A percentile compares a stretch with the other conserved stretches of the same genome.
These are phyloP conservation scores for Candida ficus DNA, from an alignment of 805 yeast genomes.

Conservation along the genomic window DNA sequence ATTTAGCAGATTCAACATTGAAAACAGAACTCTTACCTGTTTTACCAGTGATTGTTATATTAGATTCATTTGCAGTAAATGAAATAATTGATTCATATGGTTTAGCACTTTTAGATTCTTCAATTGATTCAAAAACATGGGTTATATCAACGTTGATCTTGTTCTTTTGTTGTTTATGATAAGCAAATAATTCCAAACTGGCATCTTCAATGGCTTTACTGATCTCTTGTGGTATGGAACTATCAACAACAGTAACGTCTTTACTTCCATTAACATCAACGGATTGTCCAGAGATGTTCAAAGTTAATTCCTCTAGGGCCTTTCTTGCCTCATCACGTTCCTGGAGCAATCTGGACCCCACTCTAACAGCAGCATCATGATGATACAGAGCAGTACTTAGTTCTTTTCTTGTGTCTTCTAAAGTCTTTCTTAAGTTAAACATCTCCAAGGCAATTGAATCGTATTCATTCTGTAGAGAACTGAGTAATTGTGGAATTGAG, in stretches of 20 bases:
- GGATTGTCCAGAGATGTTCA: constrained; percentile 30
- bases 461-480: constrained; percentile 83
- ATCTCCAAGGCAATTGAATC: constrained; percentile 81
- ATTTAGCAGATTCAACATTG: constrained; percentile 5
- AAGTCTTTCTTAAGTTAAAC: constrained; percentile 68
- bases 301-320: constrained; percentile 56
- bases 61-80: background rate
- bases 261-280: background rate
- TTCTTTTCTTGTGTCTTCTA: constrained; percentile 62
- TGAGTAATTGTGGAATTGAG: constrained; percentile 74
- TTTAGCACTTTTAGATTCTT: constrained; percentile 6
- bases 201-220: constrained; percentile 10
- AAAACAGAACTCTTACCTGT: constrained; percentile 16
- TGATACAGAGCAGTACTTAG: constrained; percentile 73
- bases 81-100: constrained; percentile 15
- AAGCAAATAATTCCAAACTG: constrained; percentile 13
- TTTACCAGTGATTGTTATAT: constrained; percentile 13
- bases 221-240: constrained; percentile 9
- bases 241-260: background rate
- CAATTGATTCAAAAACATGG: constrained; percentile 6
- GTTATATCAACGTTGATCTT: constrained; percentile 17
- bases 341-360: constrained; percentile 66
- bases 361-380: constrained; percentile 87
- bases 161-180: constrained; percentile 20
- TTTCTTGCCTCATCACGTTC: constrained; percentile 70